A percentile compares a stretch with the other conserved stretches of the same genome.
phyloP scores from a whole-genome alignment of 2,329 filamentous ascomycete genomes.

The Epichloe typhina region DNA sequence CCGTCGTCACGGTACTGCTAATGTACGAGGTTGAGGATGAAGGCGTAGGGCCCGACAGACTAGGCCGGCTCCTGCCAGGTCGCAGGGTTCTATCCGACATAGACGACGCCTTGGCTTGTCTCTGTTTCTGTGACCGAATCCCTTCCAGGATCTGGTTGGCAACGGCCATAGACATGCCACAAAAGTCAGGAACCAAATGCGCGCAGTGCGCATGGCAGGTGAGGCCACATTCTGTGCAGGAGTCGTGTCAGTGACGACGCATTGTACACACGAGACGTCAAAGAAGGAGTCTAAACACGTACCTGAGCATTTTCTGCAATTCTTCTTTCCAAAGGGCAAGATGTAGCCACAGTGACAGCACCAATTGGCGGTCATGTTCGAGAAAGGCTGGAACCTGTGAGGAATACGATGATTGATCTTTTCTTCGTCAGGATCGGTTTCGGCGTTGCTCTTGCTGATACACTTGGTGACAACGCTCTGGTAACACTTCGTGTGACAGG shows the following conservation, averaged over 20 bases:
- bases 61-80: conserved; percentile 32
- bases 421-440: conserved; percentile 95
- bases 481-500: conserved; percentile 97
- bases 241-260: conserved; percentile 1
- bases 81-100: conserved; percentile 58
- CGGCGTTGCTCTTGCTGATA: conserved; percentile 98
- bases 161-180: conserved; percentile 96
- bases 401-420: conserved; percentile 99
- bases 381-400: conserved; percentile 91
- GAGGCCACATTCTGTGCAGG: conserved; percentile 62
- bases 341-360: conserved; percentile 98
- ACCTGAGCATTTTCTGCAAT: conserved; percentile 84
- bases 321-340: conserved; percentile 86
- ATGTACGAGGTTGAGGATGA: conserved; percentile 22
- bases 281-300: conserved; percentile 17
- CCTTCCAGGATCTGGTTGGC: conserved; percentile 88
- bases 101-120: conserved; percentile 41
- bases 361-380: conserved; percentile 97
- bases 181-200: conserved; percentile 95
- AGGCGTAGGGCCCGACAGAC: conserved; percentile 25
- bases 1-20: conserved; percentile 12
- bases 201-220: conserved; percentile 86
- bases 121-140: conserved; percentile 64
- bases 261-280: not conserved
- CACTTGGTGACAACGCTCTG: conserved; percentile 95